A percentile compares a stretch with the other conserved stretches of the same genome.
Evolutionary conservation across 2,329 filamentous ascomycete species (phyloP).

Genomic region (Podosphaera fusca): DNA sequence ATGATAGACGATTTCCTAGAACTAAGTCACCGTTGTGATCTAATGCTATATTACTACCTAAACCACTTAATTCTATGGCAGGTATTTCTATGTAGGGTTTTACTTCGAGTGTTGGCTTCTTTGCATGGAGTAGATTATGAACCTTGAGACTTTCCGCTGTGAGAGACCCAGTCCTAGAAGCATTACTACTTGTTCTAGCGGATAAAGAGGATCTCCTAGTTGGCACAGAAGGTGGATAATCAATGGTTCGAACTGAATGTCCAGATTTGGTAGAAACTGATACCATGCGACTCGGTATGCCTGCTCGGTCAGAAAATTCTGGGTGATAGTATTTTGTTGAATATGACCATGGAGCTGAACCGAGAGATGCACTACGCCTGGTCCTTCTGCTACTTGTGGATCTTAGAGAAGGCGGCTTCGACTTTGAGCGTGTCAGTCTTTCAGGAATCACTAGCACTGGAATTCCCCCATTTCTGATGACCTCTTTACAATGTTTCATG

Average conservation of each 20-base stretch:
- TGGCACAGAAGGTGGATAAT: constrained; percentile 34
- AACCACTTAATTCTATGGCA: neutral
- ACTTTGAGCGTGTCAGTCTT: constrained; percentile 25
- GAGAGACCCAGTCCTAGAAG: constrained; percentile 30
- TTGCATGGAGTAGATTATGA: constrained; percentile 21
- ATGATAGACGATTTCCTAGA: constrained; percentile 28
- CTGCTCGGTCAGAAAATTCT: constrained; percentile 18
- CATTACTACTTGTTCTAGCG: constrained; percentile 32
- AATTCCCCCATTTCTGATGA: constrained; percentile 35
- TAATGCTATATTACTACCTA: constrained; percentile 6
- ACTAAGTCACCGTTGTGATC: constrained; percentile 31
- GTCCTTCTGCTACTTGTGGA: constrained; percentile 37
- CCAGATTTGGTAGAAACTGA: constrained; percentile 14
- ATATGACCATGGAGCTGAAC: constrained; percentile 23
- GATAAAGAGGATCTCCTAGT: constrained; percentile 36
- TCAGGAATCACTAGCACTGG: constrained; percentile 40
- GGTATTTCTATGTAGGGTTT: neutral
- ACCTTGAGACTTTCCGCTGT: constrained; percentile 34
- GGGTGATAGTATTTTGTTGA: constrained; percentile 22
- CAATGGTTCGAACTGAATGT: constrained; percentile 26
- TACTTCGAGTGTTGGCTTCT: constrained; percentile 3
- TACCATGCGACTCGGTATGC: constrained; percentile 7
- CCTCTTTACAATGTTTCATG: constrained; percentile 30
- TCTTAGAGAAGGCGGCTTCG: constrained; percentile 29
- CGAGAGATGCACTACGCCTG: constrained; percentile 28